phyloP scores from a whole-genome alignment of 2,329 filamentous ascomycete species.

The Nothopassalora personata region DNA sequence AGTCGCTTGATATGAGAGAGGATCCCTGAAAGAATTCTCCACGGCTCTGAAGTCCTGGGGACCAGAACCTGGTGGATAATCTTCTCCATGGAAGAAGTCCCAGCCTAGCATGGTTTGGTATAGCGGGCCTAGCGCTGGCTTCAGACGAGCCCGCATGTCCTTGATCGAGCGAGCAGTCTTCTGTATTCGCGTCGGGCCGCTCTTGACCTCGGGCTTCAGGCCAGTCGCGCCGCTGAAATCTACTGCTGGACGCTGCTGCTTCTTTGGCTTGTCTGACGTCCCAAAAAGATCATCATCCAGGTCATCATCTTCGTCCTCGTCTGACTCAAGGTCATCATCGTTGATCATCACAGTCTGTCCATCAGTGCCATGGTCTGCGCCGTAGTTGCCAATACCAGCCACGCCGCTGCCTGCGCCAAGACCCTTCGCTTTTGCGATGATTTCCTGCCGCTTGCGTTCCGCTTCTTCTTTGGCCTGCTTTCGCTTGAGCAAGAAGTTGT shows the following conservation, averaged over 20 bases:
- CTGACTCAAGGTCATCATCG: slow-evolving; percentile 55
- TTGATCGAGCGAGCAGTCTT: slow-evolving; percentile 77
- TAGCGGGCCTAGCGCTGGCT: slow-evolving; percentile 78
- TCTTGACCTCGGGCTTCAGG: slow-evolving; percentile 45
- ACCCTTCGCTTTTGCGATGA: slow-evolving; percentile 23
- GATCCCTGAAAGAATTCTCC: slow-evolving; percentile 69
- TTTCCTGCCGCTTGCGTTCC: slow-evolving; percentile 58
- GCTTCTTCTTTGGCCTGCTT: slow-evolving; percentile 67
- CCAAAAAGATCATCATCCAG: slow-evolving; percentile 66
- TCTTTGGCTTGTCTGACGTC: slow-evolving; percentile 41
- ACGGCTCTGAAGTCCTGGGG: slow-evolving; percentile 70
- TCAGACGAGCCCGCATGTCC: slow-evolving; percentile 88
- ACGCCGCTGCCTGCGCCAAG: slow-evolving; percentile 74
- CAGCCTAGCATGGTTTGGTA: slow-evolving; percentile 84
- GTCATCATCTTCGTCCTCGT: slow-evolving; percentile 35
- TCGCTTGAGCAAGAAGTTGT: slow-evolving; percentile 66
- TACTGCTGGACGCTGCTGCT: slow-evolving; percentile 28
- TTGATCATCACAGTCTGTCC: slow-evolving; percentile 88
- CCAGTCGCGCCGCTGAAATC: slow-evolving; percentile 29
- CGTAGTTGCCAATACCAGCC: slow-evolving; percentile 63
- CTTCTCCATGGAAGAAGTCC: slow-evolving; percentile 89
- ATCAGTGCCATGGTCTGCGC: slow-evolving; percentile 69
- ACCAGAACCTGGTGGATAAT: slow-evolving; percentile 70
- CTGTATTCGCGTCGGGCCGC: slow-evolving; percentile 75
- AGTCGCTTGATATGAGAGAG: slow-evolving; percentile 74